Percentiles rank a stretch among this genome's conserved stretches.
Evolutionary conservation across 352 stramenopile species (phyloP).

Genomic region (Phytophthora multivora): DNA sequence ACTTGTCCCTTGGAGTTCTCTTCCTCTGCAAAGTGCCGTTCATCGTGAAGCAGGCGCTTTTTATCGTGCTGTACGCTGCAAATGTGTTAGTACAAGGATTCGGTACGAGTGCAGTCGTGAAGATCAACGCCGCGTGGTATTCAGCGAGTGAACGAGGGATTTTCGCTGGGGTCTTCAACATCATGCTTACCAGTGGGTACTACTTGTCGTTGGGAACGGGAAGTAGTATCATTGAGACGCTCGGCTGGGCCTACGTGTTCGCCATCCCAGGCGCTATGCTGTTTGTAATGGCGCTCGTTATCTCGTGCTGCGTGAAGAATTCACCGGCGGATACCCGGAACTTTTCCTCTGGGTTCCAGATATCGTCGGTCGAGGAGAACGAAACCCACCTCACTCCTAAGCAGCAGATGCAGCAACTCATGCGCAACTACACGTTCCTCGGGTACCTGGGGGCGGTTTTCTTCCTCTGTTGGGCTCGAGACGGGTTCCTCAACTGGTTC

Average conservation of each 20-base stretch:
- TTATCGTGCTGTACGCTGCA: conserved; percentile 54
- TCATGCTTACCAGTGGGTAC: conserved; percentile 72
- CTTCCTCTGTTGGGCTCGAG: conserved; percentile 10
- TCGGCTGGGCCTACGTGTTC: conserved; percentile 49
- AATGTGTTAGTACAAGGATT: conserved; percentile 32
- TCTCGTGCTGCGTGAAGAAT: conserved; percentile 56
- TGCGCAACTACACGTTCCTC: conserved; percentile 60
- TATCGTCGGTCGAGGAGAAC: background rate
- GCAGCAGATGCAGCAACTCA: conserved; percentile 56
- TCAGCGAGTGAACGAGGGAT: conserved; percentile 40
- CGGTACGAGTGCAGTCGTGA: conserved; percentile 69
- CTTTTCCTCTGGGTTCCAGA: background rate
- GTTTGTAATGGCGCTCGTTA: conserved; percentile 49
- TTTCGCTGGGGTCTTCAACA: conserved; percentile 75
- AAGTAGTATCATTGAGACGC: conserved; percentile 38
- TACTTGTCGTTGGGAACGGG: conserved; percentile 60
- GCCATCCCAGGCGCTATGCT: conserved; percentile 47
- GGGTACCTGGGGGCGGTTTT: conserved; percentile 31
- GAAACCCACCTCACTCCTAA: conserved; percentile 32
- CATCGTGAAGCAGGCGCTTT: conserved; percentile 38
- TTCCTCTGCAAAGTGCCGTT: conserved; percentile 43
- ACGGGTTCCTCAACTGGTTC: conserved; percentile 73
- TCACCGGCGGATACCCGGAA: conserved; percentile 42
- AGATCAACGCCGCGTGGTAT: conserved; percentile 76
- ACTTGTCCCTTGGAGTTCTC: conserved; percentile 51